These are phyloP conservation scores for Trichoderma guizhouense DNA, from an alignment of 2,329 filamentous ascomycete species.

Conservation along the genomic window DNA sequence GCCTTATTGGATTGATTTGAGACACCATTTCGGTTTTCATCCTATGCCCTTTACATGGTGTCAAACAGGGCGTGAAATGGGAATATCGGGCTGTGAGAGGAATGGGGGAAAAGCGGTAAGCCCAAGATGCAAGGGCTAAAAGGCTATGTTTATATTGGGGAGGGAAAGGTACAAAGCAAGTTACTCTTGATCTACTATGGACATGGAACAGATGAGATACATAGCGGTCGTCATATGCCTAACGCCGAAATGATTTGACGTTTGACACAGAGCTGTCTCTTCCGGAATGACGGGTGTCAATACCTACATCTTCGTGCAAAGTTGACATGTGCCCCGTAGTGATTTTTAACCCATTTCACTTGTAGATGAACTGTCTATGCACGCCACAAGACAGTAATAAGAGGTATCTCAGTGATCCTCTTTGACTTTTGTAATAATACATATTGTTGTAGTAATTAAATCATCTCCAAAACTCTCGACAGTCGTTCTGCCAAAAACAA, in stretches of 20 bases:
- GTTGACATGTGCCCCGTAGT: neutral
- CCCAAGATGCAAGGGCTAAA: neutral
- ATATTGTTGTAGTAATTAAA: too few species aligned
- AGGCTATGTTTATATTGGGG: neutral
- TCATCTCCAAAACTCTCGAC: too few species aligned
- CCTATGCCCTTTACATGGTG: neutral
- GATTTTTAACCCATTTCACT: too few species aligned
- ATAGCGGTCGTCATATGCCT: conserved; percentile 2
- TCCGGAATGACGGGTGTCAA: neutral
- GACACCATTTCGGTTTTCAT: neutral
- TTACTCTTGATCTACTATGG: neutral
- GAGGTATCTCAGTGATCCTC: too few species aligned
- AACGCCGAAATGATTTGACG: conserved; percentile 16
- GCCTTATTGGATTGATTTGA: neutral
- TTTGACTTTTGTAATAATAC: too few species aligned
- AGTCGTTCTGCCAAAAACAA: too few species aligned
- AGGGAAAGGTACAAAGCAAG: neutral
- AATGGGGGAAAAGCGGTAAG: neutral
- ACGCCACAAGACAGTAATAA: too few species aligned
- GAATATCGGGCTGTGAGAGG: neutral
- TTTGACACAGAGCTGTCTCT: neutral
- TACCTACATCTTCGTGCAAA: neutral
- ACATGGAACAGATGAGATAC: neutral
- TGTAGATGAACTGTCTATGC: too few species aligned
- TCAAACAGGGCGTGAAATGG: neutral